Conservation (phyloP, 2,329 filamentous ascomycete species). For the Curvularia sp. region DNA sequence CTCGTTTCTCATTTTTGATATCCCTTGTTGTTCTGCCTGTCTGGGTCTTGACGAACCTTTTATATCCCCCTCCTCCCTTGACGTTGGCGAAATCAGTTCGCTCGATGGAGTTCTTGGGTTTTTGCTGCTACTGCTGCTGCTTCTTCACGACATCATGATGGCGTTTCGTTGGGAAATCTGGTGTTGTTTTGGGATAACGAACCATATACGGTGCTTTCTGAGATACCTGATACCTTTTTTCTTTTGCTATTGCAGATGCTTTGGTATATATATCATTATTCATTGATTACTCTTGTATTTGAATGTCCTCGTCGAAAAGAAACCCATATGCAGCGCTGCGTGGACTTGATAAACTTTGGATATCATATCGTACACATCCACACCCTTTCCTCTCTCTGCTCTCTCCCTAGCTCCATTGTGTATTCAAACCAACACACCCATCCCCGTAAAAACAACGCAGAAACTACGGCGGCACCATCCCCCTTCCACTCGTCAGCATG, state of each 20-base stretch:
- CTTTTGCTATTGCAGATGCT: not conserved
- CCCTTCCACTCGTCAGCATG: conserved; percentile 24
- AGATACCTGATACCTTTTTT: conserved; percentile 7
- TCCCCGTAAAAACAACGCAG: not conserved
- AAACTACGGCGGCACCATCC: conserved; percentile 6
- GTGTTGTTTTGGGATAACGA: conserved; percentile 1
- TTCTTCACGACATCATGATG: conserved; percentile 9
- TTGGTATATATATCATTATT: not conserved
- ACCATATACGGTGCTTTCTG: conserved; percentile 1
- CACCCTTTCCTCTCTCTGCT: too few species aligned
- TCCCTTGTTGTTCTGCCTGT: not conserved
- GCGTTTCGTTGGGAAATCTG: not conserved
- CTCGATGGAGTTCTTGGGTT: too few species aligned
- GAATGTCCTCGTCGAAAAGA: not conserved
- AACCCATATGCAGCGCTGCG: not conserved
- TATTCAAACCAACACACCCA: not conserved
- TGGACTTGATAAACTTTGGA: too few species aligned
- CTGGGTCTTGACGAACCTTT: too few species aligned
- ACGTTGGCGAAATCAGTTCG: too few species aligned
- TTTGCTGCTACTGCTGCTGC: too few species aligned
- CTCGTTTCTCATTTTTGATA: not conserved
- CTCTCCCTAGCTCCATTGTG: too few species aligned
- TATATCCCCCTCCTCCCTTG: too few species aligned
- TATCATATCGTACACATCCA: too few species aligned
- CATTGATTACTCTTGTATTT: not conserved